Base-by-base conservation (phyloP, 768 basidiomycete species). In the Cystobasidium onofrii region DNA sequence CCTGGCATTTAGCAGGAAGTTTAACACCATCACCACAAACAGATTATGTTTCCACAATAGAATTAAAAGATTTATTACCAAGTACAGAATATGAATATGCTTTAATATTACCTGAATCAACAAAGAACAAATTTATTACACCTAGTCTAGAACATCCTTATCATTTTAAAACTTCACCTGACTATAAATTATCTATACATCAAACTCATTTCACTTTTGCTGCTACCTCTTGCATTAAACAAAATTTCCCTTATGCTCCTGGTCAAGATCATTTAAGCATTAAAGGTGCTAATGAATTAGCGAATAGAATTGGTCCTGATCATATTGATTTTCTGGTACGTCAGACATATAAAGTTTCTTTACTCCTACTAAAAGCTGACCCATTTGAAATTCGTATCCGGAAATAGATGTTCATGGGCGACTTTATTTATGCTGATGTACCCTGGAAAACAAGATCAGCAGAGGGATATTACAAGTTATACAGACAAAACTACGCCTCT, bases 381-480 rank as follows among this genome's bases (percentile, higher is more conserved):
- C n/a, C n/a, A n/a, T n/a, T n/a, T n/a, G n/a, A n/a, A n/a, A n/a
- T n/a, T n/a, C n/a, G n/a, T n/a, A 54, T 4, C 1, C 54, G 52
- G n/a, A 10, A 36, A 73, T 0, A 23, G 41, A n/a, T 46, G 20
- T 34, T 54, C 3, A 64, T 25, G 66, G 60, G 74, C 6, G 89
- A 90, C 78, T 88, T 88, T 75, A 87, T 91, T 75, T 89, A 90
- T 76, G 87, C 87, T 1, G 89, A 90, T 76, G 86, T 88, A 1
- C 89, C 90, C 4, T 63, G 84, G 13, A 87, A 87, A 78, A 83
- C 85, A 52, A 81, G 84, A 75, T 80, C 81, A 73, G 25, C 70
- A 18, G 85, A 87, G 60, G 84, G 85, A 20, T 91, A 89, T 78
- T 81, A 85, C 71, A 84, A 88, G 33, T 83, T 88, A 18, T 90